These are phyloP conservation scores for Penicillium coprophilum DNA, from an alignment of 495 filamentous ascomycete genomes.

Conservation along the genomic window DNA sequence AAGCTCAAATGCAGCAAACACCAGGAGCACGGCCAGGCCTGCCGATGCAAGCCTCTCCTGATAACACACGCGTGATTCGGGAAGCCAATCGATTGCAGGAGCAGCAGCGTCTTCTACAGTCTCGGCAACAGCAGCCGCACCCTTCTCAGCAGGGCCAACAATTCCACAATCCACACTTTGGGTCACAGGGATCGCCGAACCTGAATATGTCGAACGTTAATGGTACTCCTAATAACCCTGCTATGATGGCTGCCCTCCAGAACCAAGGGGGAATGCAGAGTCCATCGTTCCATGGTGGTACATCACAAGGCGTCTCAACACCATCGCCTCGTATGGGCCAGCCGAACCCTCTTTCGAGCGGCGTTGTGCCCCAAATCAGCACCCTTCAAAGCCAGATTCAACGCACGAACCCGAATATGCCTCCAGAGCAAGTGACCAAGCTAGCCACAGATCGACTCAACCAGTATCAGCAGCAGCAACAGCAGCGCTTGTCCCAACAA, in stretches of 20 bases:
- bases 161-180: conserved; percentile 45
- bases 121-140: conserved; percentile 57
- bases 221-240: conserved; percentile 53
- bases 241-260: conserved; percentile 55
- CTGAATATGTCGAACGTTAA: conserved; percentile 48
- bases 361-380: conserved; percentile 55
- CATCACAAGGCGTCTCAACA: conserved; percentile 47
- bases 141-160: conserved; percentile 40
- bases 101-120: conserved; percentile 63
- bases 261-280: conserved; percentile 50
- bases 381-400: conserved; percentile 52
- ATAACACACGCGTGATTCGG: conserved; percentile 51
- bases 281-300: conserved; percentile 47
- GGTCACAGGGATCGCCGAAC: conserved; percentile 45
- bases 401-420: conserved; percentile 53
- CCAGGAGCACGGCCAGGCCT: conserved; percentile 59
- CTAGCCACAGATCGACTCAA: conserved; percentile 61
- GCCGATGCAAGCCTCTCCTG: conserved; percentile 54
- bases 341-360: conserved; percentile 51
- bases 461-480: conserved; percentile 53
- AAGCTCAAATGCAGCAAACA: conserved; percentile 66
- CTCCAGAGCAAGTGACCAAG: conserved; percentile 58
- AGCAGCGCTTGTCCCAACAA: conserved; percentile 52
- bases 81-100: conserved; percentile 67
- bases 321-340: conserved; percentile 54